Conservation (phyloP, 2,329 filamentous ascomycete species). For the Fusarium verticillioides region DNA sequence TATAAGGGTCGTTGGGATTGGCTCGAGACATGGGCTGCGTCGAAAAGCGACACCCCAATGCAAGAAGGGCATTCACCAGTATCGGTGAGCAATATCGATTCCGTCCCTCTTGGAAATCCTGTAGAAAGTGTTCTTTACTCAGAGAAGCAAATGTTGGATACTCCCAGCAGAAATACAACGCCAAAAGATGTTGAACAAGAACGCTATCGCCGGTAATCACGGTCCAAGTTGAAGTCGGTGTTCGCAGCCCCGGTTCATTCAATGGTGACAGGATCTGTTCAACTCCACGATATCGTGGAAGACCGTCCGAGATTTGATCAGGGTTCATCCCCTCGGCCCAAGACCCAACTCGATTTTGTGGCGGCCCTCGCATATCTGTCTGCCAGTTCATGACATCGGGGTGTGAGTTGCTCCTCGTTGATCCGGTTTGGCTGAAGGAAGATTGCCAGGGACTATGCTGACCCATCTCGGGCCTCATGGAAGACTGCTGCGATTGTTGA, state of each 20-base stretch:
- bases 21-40: conserved; percentile 71
- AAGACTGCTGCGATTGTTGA: conserved; percentile 48
- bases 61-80: conserved; percentile 72
- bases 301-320: conserved; percentile 47
- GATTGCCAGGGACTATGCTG: conserved; percentile 62
- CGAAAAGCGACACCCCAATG: conserved; percentile 76
- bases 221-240: conserved; percentile 66
- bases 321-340: conserved; percentile 60
- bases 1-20: conserved; percentile 69
- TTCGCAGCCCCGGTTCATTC: conserved; percentile 56
- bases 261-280: conserved; percentile 62
- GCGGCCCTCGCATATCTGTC: conserved; percentile 52
- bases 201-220: conserved; percentile 65
- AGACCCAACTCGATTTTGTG: conserved; percentile 59
- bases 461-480: conserved; percentile 53
- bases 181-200: conserved; percentile 72
- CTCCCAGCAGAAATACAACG: conserved; percentile 79
- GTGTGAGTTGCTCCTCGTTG: conserved; percentile 60
- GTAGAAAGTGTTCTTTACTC: conserved; percentile 76
- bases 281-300: conserved; percentile 53
- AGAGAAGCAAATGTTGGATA: conserved; percentile 80
- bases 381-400: conserved; percentile 61
- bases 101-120: conserved; percentile 70
- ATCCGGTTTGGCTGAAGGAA: conserved; percentile 58
- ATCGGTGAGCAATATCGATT: conserved; percentile 75